Conservation (phyloP, 495 filamentous ascomycete genomes). For the Pseudevernia furfuracea region DNA sequence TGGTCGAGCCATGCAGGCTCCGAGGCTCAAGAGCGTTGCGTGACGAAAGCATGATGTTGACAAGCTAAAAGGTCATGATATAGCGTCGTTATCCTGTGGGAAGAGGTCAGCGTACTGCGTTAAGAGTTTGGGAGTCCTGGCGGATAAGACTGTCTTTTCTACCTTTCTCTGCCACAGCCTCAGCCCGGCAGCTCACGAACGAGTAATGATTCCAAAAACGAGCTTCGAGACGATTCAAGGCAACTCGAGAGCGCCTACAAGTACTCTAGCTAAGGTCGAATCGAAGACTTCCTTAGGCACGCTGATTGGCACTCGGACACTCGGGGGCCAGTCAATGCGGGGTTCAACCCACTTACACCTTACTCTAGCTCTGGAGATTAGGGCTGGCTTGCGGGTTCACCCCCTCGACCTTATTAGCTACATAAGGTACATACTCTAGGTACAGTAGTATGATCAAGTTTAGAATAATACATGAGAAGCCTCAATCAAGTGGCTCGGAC, state of each 20-base stretch:
- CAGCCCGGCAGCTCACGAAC: background rate
- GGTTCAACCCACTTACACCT: too few relatives aligned
- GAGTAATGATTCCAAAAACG: background rate
- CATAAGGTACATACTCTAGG: too few relatives aligned
- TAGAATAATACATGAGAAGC: too few relatives aligned
- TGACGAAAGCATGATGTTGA: conserved; percentile 21
- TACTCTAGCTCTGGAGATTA: too few relatives aligned
- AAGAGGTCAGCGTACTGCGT: background rate
- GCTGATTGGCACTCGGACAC: too few relatives aligned
- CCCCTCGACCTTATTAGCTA: too few relatives aligned
- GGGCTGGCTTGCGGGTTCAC: too few relatives aligned
- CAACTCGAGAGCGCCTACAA: background rate
- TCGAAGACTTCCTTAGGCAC: too few relatives aligned
- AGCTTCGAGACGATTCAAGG: background rate
- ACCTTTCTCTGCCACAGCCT: background rate
- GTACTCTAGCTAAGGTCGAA: too few relatives aligned
- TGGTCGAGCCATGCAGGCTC: conserved; percentile 5
- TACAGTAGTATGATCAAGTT: too few relatives aligned
- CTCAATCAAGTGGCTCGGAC: too few relatives aligned
- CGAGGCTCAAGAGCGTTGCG: conserved; percentile 11
- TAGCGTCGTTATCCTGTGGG: background rate
- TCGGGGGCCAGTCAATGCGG: too few relatives aligned
- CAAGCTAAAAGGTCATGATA: conserved; percentile 2
- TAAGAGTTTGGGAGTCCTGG: background rate
- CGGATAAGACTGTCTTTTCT: background rate